Conservation (phyloP, 371 early-diverging fungal species). For the Nematocida sp. region DNA sequence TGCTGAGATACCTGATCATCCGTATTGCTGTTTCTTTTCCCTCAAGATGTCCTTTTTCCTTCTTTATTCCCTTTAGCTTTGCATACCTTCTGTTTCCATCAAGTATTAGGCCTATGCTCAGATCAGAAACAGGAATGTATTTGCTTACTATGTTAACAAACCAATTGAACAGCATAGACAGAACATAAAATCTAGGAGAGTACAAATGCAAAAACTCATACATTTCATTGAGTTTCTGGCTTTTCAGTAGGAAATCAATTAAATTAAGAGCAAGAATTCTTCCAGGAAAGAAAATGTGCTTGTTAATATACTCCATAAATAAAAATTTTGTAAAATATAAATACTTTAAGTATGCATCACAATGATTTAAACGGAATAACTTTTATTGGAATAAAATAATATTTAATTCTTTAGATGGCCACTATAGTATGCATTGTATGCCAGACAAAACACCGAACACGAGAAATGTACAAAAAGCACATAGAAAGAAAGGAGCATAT, state of each 20-base stretch:
- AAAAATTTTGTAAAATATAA: too few relatives aligned
- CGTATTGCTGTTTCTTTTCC: conserved; percentile 63
- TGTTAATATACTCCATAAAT: too few relatives aligned
- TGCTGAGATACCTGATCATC: conserved; percentile 78
- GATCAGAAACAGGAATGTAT: neutral
- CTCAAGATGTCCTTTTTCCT: conserved; percentile 9
- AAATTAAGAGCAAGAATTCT: neutral
- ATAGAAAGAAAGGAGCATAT: neutral
- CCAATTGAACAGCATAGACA: neutral
- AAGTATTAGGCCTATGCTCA: conserved; percentile 77
- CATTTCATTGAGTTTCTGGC: neutral
- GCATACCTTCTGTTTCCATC: conserved; percentile 94
- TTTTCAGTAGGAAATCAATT: conserved; percentile 13
- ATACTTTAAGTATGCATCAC: too few relatives aligned
- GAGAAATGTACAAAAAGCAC: neutral
- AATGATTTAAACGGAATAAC: neutral
- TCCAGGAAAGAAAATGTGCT: too few relatives aligned
- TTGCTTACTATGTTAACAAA: neutral
- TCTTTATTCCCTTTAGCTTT: conserved; percentile 41
- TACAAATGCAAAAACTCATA: neutral
- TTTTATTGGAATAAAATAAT: neutral
- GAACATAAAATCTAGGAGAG: neutral
- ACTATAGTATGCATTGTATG: neutral
- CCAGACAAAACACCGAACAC: neutral
- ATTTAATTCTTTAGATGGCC: neutral